Evolutionary conservation across 805 yeast genomes (phyloP).

Genomic region (Kodamaea sagamina): DNA sequence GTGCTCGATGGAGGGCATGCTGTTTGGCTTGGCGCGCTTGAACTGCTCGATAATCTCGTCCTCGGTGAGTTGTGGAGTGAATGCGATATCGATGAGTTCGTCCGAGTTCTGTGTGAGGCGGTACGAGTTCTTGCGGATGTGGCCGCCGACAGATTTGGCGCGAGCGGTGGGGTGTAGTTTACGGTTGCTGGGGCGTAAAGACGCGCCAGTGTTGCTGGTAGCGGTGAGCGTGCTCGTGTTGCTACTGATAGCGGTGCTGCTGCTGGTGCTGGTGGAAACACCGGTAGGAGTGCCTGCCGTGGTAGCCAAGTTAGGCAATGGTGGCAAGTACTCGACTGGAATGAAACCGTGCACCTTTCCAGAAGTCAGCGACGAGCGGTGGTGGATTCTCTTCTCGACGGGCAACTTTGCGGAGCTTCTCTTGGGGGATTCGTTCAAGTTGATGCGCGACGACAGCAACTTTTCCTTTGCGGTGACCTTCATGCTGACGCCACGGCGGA

Average conservation of each 20-base stretch:
- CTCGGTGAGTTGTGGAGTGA: conserved; percentile 42
- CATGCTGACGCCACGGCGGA: conserved; percentile 63
- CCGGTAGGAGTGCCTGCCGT: conserved; percentile 5
- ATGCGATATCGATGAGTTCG: conserved; percentile 30
- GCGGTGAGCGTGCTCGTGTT: background rate
- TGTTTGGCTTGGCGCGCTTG: conserved; percentile 62
- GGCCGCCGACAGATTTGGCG: conserved; percentile 82
- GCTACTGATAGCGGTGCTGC: background rate
- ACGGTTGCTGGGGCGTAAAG: conserved; percentile 16
- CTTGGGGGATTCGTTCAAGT: conserved; percentile 12
- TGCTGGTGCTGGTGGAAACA: background rate
- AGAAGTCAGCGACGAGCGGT: conserved; percentile 26
- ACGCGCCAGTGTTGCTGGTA: conserved; percentile 11
- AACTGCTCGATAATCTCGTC: conserved; percentile 45
- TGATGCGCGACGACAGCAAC: conserved; percentile 24
- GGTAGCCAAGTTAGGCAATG: conserved; percentile 43
- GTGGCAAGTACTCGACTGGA: conserved; percentile 46
- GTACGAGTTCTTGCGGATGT: conserved; percentile 64
- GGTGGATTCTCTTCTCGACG: conserved; percentile 16
- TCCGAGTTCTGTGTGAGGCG: conserved; percentile 45
- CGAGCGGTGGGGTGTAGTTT: conserved; percentile 79
- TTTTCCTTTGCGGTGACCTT: conserved; percentile 60
- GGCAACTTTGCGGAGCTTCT: conserved; percentile 1
- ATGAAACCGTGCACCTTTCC: conserved; percentile 39
- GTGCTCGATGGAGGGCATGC: conserved; percentile 93